Evolutionary conservation across 78 protist genomes (phyloP).

Genomic region (Cavenderia fasciculata): DNA sequence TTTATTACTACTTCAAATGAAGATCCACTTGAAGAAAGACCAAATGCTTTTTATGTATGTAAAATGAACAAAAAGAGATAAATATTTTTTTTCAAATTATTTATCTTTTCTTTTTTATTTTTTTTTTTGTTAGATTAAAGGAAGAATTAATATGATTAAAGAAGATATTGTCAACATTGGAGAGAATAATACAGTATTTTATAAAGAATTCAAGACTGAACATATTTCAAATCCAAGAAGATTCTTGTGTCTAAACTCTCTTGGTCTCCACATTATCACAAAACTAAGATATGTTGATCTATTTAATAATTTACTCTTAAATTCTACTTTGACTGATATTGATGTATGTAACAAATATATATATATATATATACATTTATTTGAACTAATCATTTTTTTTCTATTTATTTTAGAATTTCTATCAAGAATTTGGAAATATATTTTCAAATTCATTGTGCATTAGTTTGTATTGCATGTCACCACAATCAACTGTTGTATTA

Average conservation of each 20-base stretch:
- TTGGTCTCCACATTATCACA: conserved; percentile 42
- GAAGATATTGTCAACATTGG: conserved; percentile 1
- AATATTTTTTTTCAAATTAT: background rate
- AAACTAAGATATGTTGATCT: conserved; percentile 38
- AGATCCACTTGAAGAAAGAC: conserved; percentile 31
- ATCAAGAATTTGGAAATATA: conserved; percentile 44
- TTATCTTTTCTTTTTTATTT: background rate
- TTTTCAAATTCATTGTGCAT: conserved; percentile 12
- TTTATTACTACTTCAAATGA: conserved; percentile 1
- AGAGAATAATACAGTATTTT: background rate
- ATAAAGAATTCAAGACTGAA: conserved; percentile 26
- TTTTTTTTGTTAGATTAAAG: background rate
- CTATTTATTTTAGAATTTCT: conserved; percentile 5
- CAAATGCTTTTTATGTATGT: conserved; percentile 16
- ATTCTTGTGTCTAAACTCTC: conserved; percentile 53
- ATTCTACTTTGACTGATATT: conserved; percentile 12
- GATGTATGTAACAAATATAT: conserved; percentile 6
- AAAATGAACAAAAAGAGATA: background rate
- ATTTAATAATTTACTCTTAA: conserved; percentile 1
- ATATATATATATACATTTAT: too few species aligned
- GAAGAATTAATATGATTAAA: conserved; percentile 40
- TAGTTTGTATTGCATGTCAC: conserved; percentile 27
- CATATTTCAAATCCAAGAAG: conserved; percentile 31
- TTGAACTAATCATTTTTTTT: background rate
- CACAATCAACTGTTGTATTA: conserved; percentile 1